Evolutionary conservation across 805 yeast species (phyloP).

Genomic region (Pichia exigua): DNA sequence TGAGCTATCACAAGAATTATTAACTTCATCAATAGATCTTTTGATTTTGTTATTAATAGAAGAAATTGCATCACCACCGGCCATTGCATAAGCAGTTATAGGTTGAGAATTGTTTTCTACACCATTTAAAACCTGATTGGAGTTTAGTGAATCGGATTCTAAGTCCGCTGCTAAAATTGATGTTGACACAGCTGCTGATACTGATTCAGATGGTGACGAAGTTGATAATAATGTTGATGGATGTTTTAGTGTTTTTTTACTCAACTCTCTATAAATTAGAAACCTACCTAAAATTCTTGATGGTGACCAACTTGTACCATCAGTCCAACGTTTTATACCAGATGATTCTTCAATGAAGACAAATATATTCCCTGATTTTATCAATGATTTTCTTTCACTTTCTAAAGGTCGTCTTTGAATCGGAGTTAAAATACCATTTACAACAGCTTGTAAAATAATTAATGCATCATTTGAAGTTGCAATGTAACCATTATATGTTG

Average conservation of each 20-base stretch:
- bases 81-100: slow-evolving; percentile 12
- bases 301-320: slow-evolving; percentile 92
- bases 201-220: neutral
- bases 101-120: neutral
- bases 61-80: slow-evolving; percentile 11
- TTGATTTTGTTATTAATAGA: neutral
- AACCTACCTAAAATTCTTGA: slow-evolving; percentile 82
- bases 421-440: slow-evolving; percentile 49
- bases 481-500: slow-evolving; percentile 70
- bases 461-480: slow-evolving; percentile 80
- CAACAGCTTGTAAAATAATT: slow-evolving; percentile 69
- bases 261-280: slow-evolving; percentile 69
- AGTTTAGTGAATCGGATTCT: slow-evolving; percentile 17
- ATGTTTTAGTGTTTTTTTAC: slow-evolving; percentile 25
- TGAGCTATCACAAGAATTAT: neutral
- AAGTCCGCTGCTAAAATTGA: neutral
- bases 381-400: slow-evolving; percentile 57
- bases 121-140: neutral
- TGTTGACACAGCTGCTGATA: neutral
- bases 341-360: slow-evolving; percentile 77
- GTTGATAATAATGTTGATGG: neutral
- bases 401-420: slow-evolving; percentile 80
- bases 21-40: neutral
- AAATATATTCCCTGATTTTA: slow-evolving; percentile 72
- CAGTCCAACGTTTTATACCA: slow-evolving; percentile 93